phyloP scores from a whole-genome alignment of 1,139 yeast species.

The Saccharomyces hybrid region DNA sequence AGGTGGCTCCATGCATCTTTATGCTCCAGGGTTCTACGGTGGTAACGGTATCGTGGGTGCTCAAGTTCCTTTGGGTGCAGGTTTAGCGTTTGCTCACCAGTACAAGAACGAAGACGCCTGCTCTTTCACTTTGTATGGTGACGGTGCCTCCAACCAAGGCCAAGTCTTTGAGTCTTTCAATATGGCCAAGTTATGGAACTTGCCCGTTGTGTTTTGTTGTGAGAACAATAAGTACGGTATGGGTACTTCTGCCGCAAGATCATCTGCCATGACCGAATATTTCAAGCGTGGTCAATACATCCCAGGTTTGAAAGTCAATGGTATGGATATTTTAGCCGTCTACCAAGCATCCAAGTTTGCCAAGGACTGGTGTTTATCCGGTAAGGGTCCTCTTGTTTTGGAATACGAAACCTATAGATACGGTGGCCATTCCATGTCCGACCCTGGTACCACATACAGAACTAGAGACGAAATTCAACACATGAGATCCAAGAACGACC shows the following conservation, averaged over 20 bases:
- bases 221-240: constrained; percentile 99
- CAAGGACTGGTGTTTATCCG: constrained; percentile 87
- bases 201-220: constrained; percentile 91
- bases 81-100: constrained; percentile 94
- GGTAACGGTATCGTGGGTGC: constrained; percentile 99
- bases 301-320: constrained; percentile 96
- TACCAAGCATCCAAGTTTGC: constrained; percentile 96
- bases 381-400: constrained; percentile 91
- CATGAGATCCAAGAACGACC: constrained; percentile 97
- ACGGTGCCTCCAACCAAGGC: constrained; percentile 99
- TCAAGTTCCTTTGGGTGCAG: constrained; percentile 96
- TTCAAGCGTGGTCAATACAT: constrained; percentile 98
- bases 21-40: constrained; percentile 89
- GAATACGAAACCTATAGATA: constrained; percentile 98
- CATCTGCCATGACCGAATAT: constrained; percentile 93
- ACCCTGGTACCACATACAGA: constrained; percentile 99
- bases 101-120: constrained; percentile 77
- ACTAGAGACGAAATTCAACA: constrained; percentile 99
- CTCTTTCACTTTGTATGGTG: constrained; percentile 89
- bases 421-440: constrained; percentile 99
- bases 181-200: constrained; percentile 98
- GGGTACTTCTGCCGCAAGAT: constrained; percentile 97
- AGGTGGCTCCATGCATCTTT: constrained; percentile 99
- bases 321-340: constrained; percentile 94
- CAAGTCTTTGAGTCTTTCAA: constrained; percentile 95